Conservation (phyloP, 176 grass and related monocot species). For the Thalia dealbata region DNA sequence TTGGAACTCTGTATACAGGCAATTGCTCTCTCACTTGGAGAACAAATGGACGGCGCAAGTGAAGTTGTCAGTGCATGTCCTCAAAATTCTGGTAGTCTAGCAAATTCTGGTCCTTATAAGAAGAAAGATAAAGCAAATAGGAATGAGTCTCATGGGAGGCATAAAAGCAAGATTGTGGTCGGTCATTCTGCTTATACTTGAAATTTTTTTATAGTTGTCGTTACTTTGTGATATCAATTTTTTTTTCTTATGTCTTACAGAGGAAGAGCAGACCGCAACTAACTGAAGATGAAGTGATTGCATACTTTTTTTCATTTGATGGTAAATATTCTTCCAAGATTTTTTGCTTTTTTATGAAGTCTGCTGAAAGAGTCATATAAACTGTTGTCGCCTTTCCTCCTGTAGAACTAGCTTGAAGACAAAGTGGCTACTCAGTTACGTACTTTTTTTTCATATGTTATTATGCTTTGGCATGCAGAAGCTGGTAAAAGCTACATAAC, state of each 20-base stretch:
- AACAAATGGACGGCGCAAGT: constrained; percentile 17
- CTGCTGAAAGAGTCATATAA: not conserved
- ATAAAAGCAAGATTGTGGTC: constrained; percentile 48
- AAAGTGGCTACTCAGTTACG: not conserved
- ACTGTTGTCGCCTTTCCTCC: not conserved
- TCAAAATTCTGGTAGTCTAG: constrained; percentile 21
- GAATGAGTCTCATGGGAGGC: constrained; percentile 31
- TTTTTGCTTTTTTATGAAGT: not conserved
- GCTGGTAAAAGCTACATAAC: constrained; percentile 82
- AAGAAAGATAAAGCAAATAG: constrained; percentile 20
- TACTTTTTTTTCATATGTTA: constrained; percentile 11
- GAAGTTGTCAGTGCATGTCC: constrained; percentile 5
- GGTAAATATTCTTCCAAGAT: constrained; percentile 36
- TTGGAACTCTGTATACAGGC: constrained; percentile 42
- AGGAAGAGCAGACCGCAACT: constrained; percentile 70
- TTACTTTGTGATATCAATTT: constrained; percentile 1
- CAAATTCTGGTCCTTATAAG: constrained; percentile 16
- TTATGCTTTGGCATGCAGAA: constrained; percentile 40
- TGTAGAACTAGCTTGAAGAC: not conserved
- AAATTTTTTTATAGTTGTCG: constrained; percentile 6
- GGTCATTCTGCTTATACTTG: constrained; percentile 3
- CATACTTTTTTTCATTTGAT: constrained; percentile 89
- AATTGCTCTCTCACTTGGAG: constrained; percentile 63
- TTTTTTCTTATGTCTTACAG: constrained; percentile 11
- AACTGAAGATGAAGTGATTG: constrained; percentile 77